Percentiles rank a stretch among this genome's conserved stretches.
phyloP scores from a whole-genome alignment of 768 basidiomycete species.

The Lactarius quietus region DNA sequence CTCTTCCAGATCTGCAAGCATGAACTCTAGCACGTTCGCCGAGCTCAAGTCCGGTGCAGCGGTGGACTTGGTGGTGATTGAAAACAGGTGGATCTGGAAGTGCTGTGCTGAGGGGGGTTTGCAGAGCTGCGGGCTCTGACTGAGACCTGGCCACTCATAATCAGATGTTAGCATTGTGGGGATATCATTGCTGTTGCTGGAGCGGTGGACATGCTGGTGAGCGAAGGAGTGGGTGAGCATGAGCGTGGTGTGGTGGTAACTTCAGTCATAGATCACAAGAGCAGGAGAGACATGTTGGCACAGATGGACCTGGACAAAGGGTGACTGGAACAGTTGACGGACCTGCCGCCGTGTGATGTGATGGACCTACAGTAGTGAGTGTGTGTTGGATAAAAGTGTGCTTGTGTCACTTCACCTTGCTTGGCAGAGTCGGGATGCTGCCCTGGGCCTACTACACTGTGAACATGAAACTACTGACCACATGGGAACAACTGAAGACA shows the following conservation, averaged over 20 bases:
- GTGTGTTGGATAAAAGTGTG: too few species aligned
- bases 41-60: constrained; percentile 24
- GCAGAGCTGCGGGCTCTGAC: constrained; percentile 4
- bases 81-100: constrained; percentile 48
- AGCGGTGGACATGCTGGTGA: constrained; percentile 28
- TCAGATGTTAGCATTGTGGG: constrained; percentile 51
- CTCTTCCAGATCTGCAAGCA: constrained; percentile 21
- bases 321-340: too few species aligned
- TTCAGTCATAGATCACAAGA: not conserved
- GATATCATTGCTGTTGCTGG: constrained; percentile 22
- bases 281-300: not conserved
- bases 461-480: too few species aligned
- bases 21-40: constrained; percentile 20
- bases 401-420: too few species aligned
- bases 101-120: constrained; percentile 35
- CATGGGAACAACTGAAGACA: too few species aligned
- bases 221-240: constrained; percentile 31
- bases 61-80: constrained; percentile 47
- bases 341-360: too few species aligned
- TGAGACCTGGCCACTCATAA: constrained; percentile 39
- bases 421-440: too few species aligned
- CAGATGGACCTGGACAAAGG: too few species aligned
- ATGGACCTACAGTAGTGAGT: too few species aligned
- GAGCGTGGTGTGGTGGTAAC: constrained; percentile 19
- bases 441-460: too few species aligned